Evolutionary conservation across 1,284 basidiomycete species (phyloP).

Genomic region (Neotropicomus parvogracilis): DNA sequence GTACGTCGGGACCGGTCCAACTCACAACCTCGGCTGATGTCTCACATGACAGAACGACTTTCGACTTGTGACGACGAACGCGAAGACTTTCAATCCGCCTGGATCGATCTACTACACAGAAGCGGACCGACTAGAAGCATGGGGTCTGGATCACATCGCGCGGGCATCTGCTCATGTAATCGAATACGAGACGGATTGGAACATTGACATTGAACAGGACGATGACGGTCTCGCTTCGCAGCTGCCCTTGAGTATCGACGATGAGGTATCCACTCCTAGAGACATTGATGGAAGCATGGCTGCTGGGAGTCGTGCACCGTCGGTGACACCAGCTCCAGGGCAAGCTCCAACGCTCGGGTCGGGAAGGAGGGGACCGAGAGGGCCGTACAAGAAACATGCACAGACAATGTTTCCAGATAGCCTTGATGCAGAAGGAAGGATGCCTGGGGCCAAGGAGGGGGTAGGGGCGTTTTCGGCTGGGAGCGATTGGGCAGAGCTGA

Average conservation of each 20-base stretch:
- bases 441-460: slow-evolving; percentile 73
- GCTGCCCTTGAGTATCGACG: slow-evolving; percentile 27
- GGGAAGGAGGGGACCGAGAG: slow-evolving; percentile 40
- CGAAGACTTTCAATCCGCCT: slow-evolving; percentile 70
- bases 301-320: slow-evolving; percentile 21
- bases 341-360: slow-evolving; percentile 29
- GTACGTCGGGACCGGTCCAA: slow-evolving; percentile 39
- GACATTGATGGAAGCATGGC: slow-evolving; percentile 24
- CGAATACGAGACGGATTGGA: slow-evolving; percentile 79
- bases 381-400: slow-evolving; percentile 45
- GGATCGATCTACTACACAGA: slow-evolving; percentile 69
- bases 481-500: slow-evolving; percentile 63
- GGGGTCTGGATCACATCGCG: slow-evolving; percentile 67
- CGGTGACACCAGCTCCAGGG: slow-evolving; percentile 36
- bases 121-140: slow-evolving; percentile 64
- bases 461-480: slow-evolving; percentile 65
- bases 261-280: slow-evolving; percentile 27
- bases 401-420: slow-evolving; percentile 46
- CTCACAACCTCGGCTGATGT: background rate
- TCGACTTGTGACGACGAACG: slow-evolving; percentile 66
- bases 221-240: slow-evolving; percentile 44
- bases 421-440: slow-evolving; percentile 61
- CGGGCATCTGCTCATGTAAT: slow-evolving; percentile 68
- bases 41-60: slow-evolving; percentile 53
- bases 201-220: slow-evolving; percentile 72